Conservation (phyloP, 2,329 filamentous ascomycete species). For the Stagonosporopsis rhizophila region DNA sequence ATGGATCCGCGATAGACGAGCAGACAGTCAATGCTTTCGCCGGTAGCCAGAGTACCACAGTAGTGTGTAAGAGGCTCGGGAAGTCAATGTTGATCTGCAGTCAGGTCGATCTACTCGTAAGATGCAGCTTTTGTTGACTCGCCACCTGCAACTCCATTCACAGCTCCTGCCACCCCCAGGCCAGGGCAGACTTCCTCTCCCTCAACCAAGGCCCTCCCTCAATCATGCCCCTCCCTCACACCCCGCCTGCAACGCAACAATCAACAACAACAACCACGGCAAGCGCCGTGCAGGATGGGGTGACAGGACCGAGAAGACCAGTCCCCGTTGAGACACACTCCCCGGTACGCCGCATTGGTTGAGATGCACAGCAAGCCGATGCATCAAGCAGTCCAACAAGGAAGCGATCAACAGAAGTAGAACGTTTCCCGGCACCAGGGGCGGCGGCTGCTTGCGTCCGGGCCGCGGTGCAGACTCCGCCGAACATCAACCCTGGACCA, state of each 20-base stretch:
- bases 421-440: slow-evolving; percentile 11
- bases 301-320: background rate
- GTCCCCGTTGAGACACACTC: background rate
- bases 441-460: slow-evolving; percentile 2
- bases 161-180: slow-evolving; percentile 5
- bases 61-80: background rate
- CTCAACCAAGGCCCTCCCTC: too few species aligned
- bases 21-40: background rate
- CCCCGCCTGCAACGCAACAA: background rate
- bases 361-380: background rate
- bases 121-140: background rate
- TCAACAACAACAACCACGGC: background rate
- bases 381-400: background rate
- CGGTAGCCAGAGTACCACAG: too few species aligned
- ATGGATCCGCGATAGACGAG: slow-evolving; percentile 6
- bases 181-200: background rate
- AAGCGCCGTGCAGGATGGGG: background rate
- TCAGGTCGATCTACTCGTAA: background rate
- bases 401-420: slow-evolving; percentile 11
- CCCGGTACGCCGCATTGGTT: slow-evolving; percentile 6
- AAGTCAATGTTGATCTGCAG: background rate
- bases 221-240: background rate
- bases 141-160: background rate
- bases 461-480: slow-evolving; percentile 7
- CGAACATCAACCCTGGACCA: slow-evolving; percentile 12